Evolutionary conservation across 2,329 filamentous ascomycete species (phyloP).

Genomic region (Myriosclerotinia curreyana): DNA sequence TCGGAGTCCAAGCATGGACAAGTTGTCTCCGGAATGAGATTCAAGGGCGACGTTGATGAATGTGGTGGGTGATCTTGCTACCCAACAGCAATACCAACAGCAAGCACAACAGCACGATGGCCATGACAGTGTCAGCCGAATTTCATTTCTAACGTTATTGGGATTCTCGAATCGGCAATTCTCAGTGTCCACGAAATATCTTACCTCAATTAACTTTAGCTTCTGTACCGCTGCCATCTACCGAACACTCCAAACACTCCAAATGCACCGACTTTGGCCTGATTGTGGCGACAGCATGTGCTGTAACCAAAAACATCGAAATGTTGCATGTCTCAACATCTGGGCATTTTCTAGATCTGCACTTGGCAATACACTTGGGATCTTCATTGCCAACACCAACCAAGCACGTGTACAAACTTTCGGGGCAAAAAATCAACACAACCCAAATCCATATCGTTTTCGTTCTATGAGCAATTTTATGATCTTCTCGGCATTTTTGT

Average conservation of each 20-base stretch:
- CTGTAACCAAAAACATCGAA: neutral
- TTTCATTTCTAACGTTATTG: neutral
- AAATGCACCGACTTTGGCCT: neutral
- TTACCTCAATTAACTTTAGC: neutral
- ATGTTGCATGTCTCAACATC: constrained; percentile 11
- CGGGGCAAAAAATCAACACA: too few species aligned
- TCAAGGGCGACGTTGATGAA: neutral
- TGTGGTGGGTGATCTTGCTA: neutral
- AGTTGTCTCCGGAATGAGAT: constrained; percentile 22
- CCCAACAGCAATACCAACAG: too few species aligned
- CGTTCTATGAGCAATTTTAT: neutral
- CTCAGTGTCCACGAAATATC: neutral
- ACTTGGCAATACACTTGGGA: neutral
- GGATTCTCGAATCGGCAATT: neutral
- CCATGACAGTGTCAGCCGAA: neutral
- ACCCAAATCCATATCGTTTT: too few species aligned
- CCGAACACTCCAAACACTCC: neutral
- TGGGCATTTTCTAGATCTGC: constrained; percentile 11
- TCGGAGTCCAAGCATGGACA: constrained; percentile 16
- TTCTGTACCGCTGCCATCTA: neutral
- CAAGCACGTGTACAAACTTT: too few species aligned
- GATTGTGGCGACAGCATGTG: neutral
- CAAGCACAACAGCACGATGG: neutral
- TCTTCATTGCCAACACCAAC: too few species aligned
- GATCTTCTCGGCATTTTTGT: neutral